Conservation (phyloP, 208 protist species). For the Leishmania tropica region DNA sequence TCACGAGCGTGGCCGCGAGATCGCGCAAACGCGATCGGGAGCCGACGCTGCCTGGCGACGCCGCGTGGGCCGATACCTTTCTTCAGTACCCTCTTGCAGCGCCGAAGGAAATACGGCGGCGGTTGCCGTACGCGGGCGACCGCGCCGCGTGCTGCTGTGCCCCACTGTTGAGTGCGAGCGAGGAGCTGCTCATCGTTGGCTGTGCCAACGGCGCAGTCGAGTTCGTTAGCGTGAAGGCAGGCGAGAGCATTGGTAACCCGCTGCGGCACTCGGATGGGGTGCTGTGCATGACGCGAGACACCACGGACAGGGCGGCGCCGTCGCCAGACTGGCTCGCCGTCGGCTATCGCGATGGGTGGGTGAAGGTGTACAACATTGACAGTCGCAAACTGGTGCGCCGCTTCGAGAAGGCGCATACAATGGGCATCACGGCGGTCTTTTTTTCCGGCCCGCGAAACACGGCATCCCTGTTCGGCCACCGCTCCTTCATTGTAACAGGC, state of each 20-base stretch:
- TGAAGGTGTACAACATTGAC: conserved; percentile 80
- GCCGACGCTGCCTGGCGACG: conserved; percentile 1
- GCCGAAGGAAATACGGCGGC: conserved; percentile 34
- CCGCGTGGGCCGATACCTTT: conserved; percentile 33
- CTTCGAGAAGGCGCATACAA: conserved; percentile 61
- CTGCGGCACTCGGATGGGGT: conserved; percentile 63
- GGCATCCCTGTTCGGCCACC: conserved; percentile 49
- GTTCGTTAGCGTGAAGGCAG: conserved; percentile 43
- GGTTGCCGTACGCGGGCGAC: conserved; percentile 39
- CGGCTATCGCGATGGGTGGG: conserved; percentile 80
- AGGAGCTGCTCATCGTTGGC: conserved; percentile 51
- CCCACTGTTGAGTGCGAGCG: conserved; percentile 7
- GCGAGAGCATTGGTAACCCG: conserved; percentile 28
- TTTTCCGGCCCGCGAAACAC: conserved; percentile 53
- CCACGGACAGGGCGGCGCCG: conserved; percentile 15
- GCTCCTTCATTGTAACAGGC: conserved; percentile 54
- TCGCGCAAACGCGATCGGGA: conserved; percentile 23
- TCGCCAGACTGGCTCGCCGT: conserved; percentile 62
- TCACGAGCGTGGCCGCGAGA: not conserved
- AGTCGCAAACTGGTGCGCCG: conserved; percentile 72
- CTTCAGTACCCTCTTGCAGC: conserved; percentile 38
- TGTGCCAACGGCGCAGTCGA: conserved; percentile 66
- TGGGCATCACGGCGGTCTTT: conserved; percentile 63
- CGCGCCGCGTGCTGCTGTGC: conserved; percentile 37
- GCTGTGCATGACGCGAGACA: conserved; percentile 41